phyloP scores from a whole-genome alignment of 2,329 filamentous ascomycete genomes.

The Penicillium sp. region DNA sequence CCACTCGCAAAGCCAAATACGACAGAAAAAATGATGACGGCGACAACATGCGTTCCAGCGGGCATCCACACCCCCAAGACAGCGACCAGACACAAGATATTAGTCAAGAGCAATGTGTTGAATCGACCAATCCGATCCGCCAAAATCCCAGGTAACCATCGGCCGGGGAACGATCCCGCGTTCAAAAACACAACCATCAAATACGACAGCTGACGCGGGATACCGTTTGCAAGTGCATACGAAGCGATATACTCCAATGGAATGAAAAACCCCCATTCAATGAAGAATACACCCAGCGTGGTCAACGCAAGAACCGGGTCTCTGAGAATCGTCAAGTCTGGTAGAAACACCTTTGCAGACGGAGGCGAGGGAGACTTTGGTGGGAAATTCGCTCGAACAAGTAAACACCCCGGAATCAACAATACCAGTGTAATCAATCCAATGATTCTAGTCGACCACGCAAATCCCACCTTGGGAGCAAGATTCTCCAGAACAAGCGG shows the following conservation, averaged over 20 bases:
- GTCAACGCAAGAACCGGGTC: slow-evolving; percentile 28
- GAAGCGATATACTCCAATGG: slow-evolving; percentile 42
- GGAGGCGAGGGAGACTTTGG: slow-evolving; percentile 13
- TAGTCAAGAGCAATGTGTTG: slow-evolving; percentile 35
- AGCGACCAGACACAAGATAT: slow-evolving; percentile 31
- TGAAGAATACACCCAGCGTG: slow-evolving; percentile 37
- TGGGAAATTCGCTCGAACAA: slow-evolving; percentile 19
- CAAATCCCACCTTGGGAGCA: slow-evolving; percentile 20
- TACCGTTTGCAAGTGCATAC: slow-evolving; percentile 34
- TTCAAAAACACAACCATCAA: slow-evolving; percentile 39
- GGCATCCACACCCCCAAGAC: slow-evolving; percentile 37
- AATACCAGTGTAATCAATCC: slow-evolving; percentile 22
- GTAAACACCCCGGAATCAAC: slow-evolving; percentile 19
- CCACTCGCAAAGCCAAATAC: slow-evolving; percentile 45
- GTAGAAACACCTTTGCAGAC: slow-evolving; percentile 22
- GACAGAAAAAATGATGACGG: slow-evolving; percentile 27
- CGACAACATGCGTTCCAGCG: slow-evolving; percentile 23
- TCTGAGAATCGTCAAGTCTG: slow-evolving; percentile 20
- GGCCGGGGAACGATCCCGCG: slow-evolving; percentile 36
- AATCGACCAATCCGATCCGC: slow-evolving; percentile 41
- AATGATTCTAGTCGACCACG: slow-evolving; percentile 24
- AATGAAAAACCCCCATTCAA: slow-evolving; percentile 43
- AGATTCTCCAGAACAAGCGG: slow-evolving; percentile 24
- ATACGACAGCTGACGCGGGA: slow-evolving; percentile 34
- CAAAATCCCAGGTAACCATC: slow-evolving; percentile 37